Percentiles rank a stretch among this genome's conserved stretches.
Evolutionary conservation across 257 asterid genomes (phyloP).

Genomic region (Solanum habrochaites): DNA sequence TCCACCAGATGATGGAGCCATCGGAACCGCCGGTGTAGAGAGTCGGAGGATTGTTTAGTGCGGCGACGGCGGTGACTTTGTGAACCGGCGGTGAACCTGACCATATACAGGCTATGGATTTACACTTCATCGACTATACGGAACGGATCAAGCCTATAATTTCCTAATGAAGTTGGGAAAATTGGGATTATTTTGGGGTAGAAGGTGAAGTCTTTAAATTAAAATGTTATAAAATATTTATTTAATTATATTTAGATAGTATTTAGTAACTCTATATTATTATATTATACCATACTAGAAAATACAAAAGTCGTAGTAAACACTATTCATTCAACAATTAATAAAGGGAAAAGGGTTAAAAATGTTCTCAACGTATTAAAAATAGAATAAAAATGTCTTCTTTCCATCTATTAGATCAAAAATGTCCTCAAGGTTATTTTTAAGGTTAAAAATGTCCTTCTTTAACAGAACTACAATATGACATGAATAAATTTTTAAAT

Average conservation of each 20-base stretch:
- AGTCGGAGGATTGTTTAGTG: constrained; percentile 54
- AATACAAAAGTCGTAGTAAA: too few relatives aligned
- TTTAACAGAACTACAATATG: too few relatives aligned
- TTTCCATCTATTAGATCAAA: too few relatives aligned
- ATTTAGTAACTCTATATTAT: background rate
- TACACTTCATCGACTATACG: constrained; percentile 64
- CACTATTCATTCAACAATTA: too few relatives aligned
- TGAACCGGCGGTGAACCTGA: constrained; percentile 82
- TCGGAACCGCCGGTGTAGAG: constrained; percentile 97
- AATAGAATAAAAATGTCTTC: too few relatives aligned
- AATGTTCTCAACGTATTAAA: too few relatives aligned
- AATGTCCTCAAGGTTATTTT: too few relatives aligned
- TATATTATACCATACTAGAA: background rate
- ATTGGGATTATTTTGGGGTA: background rate
- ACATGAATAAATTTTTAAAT: too few relatives aligned
- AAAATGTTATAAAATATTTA: too few relatives aligned
- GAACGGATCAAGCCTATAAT: constrained; percentile 4
- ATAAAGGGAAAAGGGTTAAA: too few relatives aligned
- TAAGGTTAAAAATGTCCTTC: too few relatives aligned
- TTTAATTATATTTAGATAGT: background rate
- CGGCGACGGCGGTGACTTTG: constrained; percentile 74
- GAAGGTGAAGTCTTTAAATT: background rate
- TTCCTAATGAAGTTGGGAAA: background rate
- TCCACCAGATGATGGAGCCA: constrained; percentile 99
- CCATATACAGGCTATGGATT: constrained; percentile 95